Percentiles rank a stretch among this genome's conserved stretches.
These are phyloP conservation scores for Syncephalastrum racemosum DNA, from an alignment of 371 early-diverging fungal genomes.

Conservation along the genomic window DNA sequence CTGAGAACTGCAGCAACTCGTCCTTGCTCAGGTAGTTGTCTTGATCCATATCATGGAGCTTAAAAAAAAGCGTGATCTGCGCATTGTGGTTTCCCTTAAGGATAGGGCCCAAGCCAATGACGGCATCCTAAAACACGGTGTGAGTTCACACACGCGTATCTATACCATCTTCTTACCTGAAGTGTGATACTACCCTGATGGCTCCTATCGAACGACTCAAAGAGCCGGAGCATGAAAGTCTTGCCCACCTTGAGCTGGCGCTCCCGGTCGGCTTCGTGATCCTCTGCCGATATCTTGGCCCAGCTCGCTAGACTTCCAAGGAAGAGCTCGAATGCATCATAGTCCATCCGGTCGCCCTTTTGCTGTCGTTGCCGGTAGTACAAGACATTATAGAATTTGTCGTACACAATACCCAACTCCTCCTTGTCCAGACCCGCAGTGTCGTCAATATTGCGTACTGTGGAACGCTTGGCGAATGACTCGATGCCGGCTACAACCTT, in stretches of 20 bases:
- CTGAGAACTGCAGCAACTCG: conserved; percentile 87
- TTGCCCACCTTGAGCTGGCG: conserved; percentile 42
- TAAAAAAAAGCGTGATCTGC: conserved; percentile 82
- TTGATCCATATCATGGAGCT: conserved; percentile 77
- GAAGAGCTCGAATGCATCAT: conserved; percentile 35
- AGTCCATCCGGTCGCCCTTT: conserved; percentile 34
- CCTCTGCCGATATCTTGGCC: conserved; percentile 26
- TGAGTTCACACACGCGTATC: background rate
- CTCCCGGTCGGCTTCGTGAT: conserved; percentile 28
- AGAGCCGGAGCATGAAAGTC: conserved; percentile 52
- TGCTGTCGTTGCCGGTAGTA: conserved; percentile 63
- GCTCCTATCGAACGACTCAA: conserved; percentile 56
- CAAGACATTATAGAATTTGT: conserved; percentile 82
- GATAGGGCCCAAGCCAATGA: conserved; percentile 76
- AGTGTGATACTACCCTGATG: conserved; percentile 65
- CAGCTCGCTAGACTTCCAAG: conserved; percentile 34
- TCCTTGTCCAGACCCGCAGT: conserved; percentile 80
- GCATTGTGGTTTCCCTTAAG: conserved; percentile 79
- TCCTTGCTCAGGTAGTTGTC: conserved; percentile 76
- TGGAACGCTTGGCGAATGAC: conserved; percentile 87
- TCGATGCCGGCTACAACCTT: conserved; percentile 95
- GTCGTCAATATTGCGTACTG: conserved; percentile 78
- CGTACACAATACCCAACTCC: conserved; percentile 86
- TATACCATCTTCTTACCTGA: conserved; percentile 23
- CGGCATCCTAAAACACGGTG: conserved; percentile 60